Conservation (phyloP, 2,329 filamentous ascomycete genomes). For the Cadophora luteo-olivacea region DNA sequence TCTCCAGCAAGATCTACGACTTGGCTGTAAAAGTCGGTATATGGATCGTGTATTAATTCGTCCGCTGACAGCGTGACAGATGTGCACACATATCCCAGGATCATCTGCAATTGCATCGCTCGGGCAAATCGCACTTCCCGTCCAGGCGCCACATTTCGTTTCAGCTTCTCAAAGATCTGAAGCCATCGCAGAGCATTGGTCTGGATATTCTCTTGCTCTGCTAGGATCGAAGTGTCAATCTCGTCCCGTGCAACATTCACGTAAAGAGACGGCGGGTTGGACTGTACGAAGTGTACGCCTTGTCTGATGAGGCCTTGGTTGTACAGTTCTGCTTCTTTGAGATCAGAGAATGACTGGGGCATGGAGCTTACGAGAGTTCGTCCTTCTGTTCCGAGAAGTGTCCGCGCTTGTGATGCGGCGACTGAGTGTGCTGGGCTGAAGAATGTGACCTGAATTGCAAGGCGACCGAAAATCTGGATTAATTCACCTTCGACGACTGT, state of each 20-base stretch:
- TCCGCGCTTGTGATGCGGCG: not conserved
- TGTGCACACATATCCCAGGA: not conserved
- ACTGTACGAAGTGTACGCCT: slow-evolving; percentile 5
- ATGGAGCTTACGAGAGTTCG: not conserved
- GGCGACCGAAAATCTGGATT: not conserved
- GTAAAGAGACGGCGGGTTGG: not conserved
- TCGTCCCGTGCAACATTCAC: not conserved
- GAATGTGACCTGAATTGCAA: not conserved
- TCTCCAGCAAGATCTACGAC: slow-evolving; percentile 16
- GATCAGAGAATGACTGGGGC: not conserved
- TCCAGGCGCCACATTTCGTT: not conserved
- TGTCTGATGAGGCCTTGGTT: slow-evolving; percentile 18
- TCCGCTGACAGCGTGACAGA: not conserved
- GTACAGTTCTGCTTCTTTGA: slow-evolving; percentile 5
- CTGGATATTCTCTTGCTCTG: slow-evolving; percentile 1
- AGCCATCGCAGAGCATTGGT: slow-evolving; percentile 11
- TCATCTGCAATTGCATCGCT: not conserved
- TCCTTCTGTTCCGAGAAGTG: not conserved
- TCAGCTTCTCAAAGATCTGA: slow-evolving; percentile 4
- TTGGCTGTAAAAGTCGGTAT: not conserved
- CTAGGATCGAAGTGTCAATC: not conserved
- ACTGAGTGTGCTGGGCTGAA: not conserved
- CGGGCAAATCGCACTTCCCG: not conserved
- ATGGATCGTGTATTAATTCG: slow-evolving; percentile 8
- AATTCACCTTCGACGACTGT: not conserved